Evolutionary conservation across 352 stramenopile species (phyloP).

Genomic region (Globisporangium takayamanum): DNA sequence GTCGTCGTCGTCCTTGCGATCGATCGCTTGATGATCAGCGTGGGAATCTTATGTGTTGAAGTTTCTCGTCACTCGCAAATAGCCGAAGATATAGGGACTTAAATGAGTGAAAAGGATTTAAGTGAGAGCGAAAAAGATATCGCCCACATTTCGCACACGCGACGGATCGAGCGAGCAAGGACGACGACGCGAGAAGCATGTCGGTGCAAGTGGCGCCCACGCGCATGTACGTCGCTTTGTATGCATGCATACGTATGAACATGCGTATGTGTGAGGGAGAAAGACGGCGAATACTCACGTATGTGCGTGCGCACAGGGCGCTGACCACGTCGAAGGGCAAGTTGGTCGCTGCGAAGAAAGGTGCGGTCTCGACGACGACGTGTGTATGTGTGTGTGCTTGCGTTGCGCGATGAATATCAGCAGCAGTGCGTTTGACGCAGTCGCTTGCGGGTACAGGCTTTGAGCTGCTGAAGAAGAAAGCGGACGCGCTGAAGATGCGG

Average conservation of each 20-base stretch:
- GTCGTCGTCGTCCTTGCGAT: not conserved
- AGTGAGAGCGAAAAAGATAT: not conserved
- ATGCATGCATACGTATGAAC: not conserved
- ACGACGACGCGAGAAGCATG: constrained; percentile 14
- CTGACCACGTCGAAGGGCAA: constrained; percentile 84
- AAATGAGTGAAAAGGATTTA: no score
- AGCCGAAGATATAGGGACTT: no score
- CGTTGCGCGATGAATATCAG: not conserved
- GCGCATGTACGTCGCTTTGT: constrained; percentile 52
- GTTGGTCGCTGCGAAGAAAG: constrained; percentile 80
- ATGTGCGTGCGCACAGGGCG: constrained; percentile 33
- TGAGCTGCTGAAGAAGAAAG: constrained; percentile 95
- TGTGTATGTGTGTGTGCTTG: not conserved
- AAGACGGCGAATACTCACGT: not conserved
- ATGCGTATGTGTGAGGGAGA: not conserved
- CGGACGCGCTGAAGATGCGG: constrained; percentile 97
- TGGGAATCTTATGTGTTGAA: not conserved
- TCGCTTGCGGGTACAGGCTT: constrained; percentile 33
- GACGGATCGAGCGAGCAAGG: not conserved
- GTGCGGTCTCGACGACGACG: constrained; percentile 17
- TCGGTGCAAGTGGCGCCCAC: constrained; percentile 65
- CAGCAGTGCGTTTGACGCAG: not conserved
- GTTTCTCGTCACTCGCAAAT: not conserved
- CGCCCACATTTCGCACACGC: not conserved
- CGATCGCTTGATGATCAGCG: not conserved